Conservation (phyloP, 176 grass and related monocot genomes). For the Panicum miliaceum region DNA sequence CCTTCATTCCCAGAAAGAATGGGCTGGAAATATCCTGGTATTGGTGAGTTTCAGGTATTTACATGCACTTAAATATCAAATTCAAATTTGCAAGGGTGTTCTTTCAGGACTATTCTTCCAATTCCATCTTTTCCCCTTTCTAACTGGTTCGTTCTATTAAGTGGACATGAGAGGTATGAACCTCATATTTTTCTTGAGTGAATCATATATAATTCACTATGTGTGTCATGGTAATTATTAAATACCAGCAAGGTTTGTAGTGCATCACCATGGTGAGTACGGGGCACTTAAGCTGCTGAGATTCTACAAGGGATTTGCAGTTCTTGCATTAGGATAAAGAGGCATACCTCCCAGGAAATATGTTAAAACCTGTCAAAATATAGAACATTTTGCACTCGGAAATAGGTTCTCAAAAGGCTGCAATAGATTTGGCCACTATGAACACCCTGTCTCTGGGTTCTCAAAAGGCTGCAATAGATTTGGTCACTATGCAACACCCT, state of each 20-base stretch:
- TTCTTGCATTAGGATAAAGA: not conserved
- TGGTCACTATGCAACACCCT: not conserved
- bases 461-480: slow-evolving; percentile 7
- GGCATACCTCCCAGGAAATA: not conserved
- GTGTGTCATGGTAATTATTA: not conserved
- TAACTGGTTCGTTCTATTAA: slow-evolving; percentile 27
- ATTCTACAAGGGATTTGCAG: slow-evolving; percentile 12
- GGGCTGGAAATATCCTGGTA: slow-evolving; percentile 94
- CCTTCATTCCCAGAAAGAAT: slow-evolving; percentile 79
- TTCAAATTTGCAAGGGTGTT: slow-evolving; percentile 3
- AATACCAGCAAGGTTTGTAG: slow-evolving; percentile 8
- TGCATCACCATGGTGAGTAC: not conserved
- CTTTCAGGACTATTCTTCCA: not conserved
- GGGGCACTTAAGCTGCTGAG: not conserved
- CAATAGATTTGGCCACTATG: not conserved
- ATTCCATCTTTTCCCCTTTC: not conserved
- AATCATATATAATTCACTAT: slow-evolving; percentile 21
- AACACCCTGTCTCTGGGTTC: not conserved
- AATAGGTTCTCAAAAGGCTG: not conserved
- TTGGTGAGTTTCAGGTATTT: slow-evolving; percentile 98
- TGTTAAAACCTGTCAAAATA: not conserved
- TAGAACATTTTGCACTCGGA: not conserved
- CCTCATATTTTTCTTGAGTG: not conserved
- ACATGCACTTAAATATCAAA: slow-evolving; percentile 19
- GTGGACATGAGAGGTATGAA: slow-evolving; percentile 18